Evolutionary conservation across 306 rosid genomes (phyloP), one percentile per base, ranked within the genome.

Genomic region (Boehmeria nivea): DNA sequence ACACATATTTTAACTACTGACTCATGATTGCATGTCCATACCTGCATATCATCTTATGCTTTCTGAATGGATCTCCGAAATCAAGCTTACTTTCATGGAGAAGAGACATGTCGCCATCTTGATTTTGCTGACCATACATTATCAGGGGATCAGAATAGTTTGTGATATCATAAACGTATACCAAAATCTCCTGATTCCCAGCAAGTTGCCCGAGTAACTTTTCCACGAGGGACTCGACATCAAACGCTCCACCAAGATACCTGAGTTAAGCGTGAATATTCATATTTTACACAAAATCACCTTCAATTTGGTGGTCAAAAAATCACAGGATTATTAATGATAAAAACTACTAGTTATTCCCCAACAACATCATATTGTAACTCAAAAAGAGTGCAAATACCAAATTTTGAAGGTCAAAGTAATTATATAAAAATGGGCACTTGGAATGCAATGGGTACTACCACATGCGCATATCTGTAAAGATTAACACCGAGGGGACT

Each of bases 131-230:
- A 42, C 99, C 99, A 51, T 87, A 87, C 99, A 93, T 93, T 67
- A 85, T 75, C 5, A 93, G 78, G 28, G 74, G 89, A 60, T 83
- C 68, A 23, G 86, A 77, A 59, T 77, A 72, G 70, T 87, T 93
- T 42, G 99, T 93, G 75, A 93, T 57, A 72, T 93, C 99, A 51
- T 74, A 87, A 37, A 87, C 99, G 18, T 93, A 71, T 15, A 93
- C 99, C 83, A 87, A 83, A 64, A 93, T 81, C 14, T 82, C 96
- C 61, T 93, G 94, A 67, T 87, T 74, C 42, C 94, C 99, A 43
- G 96, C 96, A 66, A 93, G 96, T 73, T 93, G 99, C 59, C 99
- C 89, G 1, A 93, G 99, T 64, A 93, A 83, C 81, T 87, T 87
- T 79, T 93, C 99, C 79, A 93, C 99, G 0, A 93, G 96, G 60